phyloP scores from a whole-genome alignment of 1,284 basidiomycete genomes.

The Moniliella sp. region DNA sequence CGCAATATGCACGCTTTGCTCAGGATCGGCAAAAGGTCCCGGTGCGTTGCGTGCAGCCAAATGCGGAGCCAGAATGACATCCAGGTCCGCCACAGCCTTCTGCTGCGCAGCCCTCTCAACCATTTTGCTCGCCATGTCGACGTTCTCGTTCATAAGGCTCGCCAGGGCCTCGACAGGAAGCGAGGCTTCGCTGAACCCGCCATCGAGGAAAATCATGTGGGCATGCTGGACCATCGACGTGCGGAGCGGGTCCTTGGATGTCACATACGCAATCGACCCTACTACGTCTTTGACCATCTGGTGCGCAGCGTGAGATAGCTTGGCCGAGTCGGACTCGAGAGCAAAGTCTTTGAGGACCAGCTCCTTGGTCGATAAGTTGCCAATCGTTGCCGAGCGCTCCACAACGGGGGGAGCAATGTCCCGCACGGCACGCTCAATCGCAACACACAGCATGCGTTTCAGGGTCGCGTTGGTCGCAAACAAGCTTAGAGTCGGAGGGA shows the following conservation, averaged over 20 bases:
- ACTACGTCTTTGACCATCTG: constrained; percentile 92
- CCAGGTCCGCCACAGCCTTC: constrained; percentile 73
- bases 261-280: too few species aligned
- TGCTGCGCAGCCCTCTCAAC: constrained; percentile 98
- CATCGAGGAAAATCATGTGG: constrained; percentile 46
- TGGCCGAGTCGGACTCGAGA: constrained; percentile 73
- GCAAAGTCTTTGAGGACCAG: constrained; percentile 90
- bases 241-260: too few species aligned
- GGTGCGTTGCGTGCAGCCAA: constrained; percentile 47
- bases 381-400: constrained; percentile 95
- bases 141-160: constrained; percentile 71
- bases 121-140: constrained; percentile 76
- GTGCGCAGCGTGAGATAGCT: constrained; percentile 73
- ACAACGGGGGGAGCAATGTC: constrained; percentile 97
- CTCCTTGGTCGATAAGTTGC: constrained; percentile 87
- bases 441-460: constrained; percentile 73
- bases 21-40: constrained; percentile 22
- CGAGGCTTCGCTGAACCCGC: constrained; percentile 37
- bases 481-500: constrained; percentile 45
- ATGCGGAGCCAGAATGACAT: constrained; percentile 61
- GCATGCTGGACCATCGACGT: constrained; percentile 78
- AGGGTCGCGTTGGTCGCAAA: constrained; percentile 59
- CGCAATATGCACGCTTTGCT: constrained; percentile 38
- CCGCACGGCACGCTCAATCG: constrained; percentile 78
- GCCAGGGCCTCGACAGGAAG: constrained; percentile 44